phyloP scores from a whole-genome alignment of 495 filamentous ascomycete species.

The Rostrohypoxylon terebratum region DNA sequence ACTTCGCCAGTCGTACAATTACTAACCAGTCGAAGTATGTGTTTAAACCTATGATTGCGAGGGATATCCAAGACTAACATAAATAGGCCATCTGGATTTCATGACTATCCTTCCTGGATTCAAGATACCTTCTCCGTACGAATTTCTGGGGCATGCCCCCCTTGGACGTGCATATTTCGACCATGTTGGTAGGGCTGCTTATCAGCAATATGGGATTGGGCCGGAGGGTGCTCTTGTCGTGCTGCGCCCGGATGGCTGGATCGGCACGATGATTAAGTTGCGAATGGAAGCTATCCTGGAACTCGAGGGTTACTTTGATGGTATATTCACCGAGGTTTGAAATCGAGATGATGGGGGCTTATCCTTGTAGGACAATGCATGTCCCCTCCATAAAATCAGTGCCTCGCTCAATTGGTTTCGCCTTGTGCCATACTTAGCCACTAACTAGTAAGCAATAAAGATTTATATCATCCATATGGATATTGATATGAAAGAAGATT shows the following conservation, averaged over 20 bases:
- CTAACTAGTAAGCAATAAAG: too few species aligned
- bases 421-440: too few species aligned
- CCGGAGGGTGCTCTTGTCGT: slow-evolving; percentile 53
- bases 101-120: slow-evolving; percentile 51
- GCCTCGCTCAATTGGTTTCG: too few species aligned
- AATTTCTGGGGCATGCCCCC: slow-evolving; percentile 51
- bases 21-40: slow-evolving; percentile 12
- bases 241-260: slow-evolving; percentile 61
- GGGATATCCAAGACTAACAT: slow-evolving; percentile 1
- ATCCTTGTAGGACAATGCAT: too few species aligned
- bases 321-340: background rate
- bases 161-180: slow-evolving; percentile 57
- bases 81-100: slow-evolving; percentile 43
- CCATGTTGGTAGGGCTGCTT: slow-evolving; percentile 42
- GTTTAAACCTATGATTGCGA: background rate
- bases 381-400: too few species aligned
- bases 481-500: too few species aligned
- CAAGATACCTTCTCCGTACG: slow-evolving; percentile 53
- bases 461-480: too few species aligned
- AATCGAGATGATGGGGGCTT: background rate
- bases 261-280: slow-evolving; percentile 50
- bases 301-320: slow-evolving; percentile 51
- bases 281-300: slow-evolving; percentile 29
- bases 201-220: slow-evolving; percentile 54
- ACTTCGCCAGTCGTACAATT: slow-evolving; percentile 5